Percentiles rank a stretch among this genome's conserved stretches.
Conservation (phyloP, 2,329 filamentous ascomycete genomes). For the Neurospora sp. region DNA sequence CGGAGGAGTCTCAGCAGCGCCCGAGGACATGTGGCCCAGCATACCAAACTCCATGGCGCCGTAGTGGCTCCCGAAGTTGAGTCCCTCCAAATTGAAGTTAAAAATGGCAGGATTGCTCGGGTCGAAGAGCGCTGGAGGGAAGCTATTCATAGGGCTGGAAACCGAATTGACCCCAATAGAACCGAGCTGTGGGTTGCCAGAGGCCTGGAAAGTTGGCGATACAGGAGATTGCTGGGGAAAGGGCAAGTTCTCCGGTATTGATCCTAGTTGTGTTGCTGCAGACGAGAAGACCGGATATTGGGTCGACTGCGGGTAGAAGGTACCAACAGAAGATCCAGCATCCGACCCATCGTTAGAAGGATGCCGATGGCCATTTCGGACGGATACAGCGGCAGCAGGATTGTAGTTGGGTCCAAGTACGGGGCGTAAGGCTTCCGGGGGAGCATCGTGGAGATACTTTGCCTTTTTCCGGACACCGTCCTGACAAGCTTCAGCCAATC, state of each 20-base stretch:
- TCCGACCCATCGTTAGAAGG: conserved; percentile 38
- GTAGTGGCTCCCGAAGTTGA: conserved; percentile 95
- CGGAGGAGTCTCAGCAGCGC: conserved; percentile 68
- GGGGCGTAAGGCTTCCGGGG: conserved; percentile 79
- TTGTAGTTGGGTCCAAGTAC: conserved; percentile 66
- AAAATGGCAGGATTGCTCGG: conserved; percentile 86
- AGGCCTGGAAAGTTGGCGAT: conserved; percentile 60
- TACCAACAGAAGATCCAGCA: conserved; percentile 30
- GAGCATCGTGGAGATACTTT: conserved; percentile 96
- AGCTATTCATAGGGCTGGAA: conserved; percentile 39
- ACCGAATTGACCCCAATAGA: conserved; percentile 39
- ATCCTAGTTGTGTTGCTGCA: conserved; percentile 33
- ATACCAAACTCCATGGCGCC: conserved; percentile 93
- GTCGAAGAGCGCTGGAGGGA: conserved; percentile 62
- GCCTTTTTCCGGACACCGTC: conserved; percentile 98
- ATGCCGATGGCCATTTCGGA: conserved; percentile 37
- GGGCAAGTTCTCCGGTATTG: conserved; percentile 36
- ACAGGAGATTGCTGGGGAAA: conserved; percentile 65
- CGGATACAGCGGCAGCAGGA: conserved; percentile 38
- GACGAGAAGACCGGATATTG: conserved; percentile 43
- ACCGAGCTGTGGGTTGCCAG: conserved; percentile 36
- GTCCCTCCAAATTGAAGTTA: conserved; percentile 89
- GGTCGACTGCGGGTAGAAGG: conserved; percentile 36
- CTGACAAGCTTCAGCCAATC: conserved; percentile 81
- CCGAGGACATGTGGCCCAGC: conserved; percentile 92